Percentiles rank a stretch among this genome's conserved stretches.
These are phyloP conservation scores for Fusarium sp. DNA, from an alignment of 2,329 filamentous ascomycete species.

Conservation along the genomic window DNA sequence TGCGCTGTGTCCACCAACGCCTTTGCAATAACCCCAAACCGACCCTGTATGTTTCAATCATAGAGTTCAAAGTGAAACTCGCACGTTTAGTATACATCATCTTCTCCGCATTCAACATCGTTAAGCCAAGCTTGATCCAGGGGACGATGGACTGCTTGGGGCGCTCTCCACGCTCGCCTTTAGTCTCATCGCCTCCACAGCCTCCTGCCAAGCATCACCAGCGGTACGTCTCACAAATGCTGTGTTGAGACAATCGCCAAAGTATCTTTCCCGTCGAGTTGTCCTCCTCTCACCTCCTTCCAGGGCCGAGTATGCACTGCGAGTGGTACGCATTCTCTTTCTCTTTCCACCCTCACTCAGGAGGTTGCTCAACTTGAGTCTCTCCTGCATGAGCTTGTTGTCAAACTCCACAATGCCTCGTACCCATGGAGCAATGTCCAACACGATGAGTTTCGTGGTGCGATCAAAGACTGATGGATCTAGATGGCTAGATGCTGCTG, in stretches of 20 bases:
- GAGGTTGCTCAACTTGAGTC: conserved; percentile 71
- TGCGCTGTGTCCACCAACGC: conserved; percentile 22
- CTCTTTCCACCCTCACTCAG: conserved; percentile 67
- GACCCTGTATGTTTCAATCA: conserved; percentile 12
- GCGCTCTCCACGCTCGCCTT: conserved; percentile 26
- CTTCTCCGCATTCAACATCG: conserved; percentile 3
- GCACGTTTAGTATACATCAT: conserved; percentile 17
- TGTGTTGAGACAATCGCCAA: conserved; percentile 71
- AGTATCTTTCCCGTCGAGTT: conserved; percentile 79
- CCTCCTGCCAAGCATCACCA: conserved; percentile 54
- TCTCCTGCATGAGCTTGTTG: conserved; percentile 74
- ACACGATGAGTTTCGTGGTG: conserved; percentile 71
- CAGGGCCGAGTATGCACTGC: conserved; percentile 80
- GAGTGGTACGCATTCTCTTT: conserved; percentile 74
- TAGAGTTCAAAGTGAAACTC: neutral
- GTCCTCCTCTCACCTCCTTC: conserved; percentile 77
- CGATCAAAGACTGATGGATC: conserved; percentile 83
- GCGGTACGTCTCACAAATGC: conserved; percentile 75
- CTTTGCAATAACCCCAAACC: conserved; percentile 9
- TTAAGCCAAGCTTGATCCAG: conserved; percentile 14
- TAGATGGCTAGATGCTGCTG: conserved; percentile 55
- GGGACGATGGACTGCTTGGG: conserved; percentile 34
- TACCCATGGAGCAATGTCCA: conserved; percentile 91
- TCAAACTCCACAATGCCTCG: conserved; percentile 86
- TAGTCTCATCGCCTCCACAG: conserved; percentile 25